phyloP scores from a whole-genome alignment of 345 rosid genomes.

The Murraya paniculata region DNA sequence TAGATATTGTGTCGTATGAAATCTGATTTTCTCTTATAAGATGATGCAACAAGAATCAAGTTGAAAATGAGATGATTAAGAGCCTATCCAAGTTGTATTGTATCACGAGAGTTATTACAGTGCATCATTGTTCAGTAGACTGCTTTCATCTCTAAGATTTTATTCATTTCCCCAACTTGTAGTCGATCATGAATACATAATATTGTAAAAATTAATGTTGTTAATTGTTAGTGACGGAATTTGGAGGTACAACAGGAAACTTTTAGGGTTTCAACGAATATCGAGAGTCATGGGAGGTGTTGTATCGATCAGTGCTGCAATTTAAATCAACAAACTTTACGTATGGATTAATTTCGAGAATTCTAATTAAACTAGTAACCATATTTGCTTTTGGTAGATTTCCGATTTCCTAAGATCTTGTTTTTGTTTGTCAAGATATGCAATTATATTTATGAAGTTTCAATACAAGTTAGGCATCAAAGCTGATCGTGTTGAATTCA shows the following conservation, averaged over 20 bases:
- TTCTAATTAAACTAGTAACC: not conserved
- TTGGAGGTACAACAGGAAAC: too few species aligned
- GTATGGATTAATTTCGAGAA: not conserved
- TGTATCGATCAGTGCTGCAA: too few species aligned
- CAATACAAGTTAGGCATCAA: not conserved
- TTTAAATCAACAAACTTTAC: too few species aligned
- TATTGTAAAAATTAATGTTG: too few species aligned
- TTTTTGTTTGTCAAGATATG: slow-evolving; percentile 10
- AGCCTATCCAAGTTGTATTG: not conserved
- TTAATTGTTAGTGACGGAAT: too few species aligned
- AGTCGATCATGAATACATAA: too few species aligned
- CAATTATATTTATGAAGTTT: not conserved
- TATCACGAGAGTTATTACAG: too few species aligned
- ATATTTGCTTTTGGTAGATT: slow-evolving; percentile 6
- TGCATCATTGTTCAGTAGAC: too few species aligned
- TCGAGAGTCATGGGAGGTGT: too few species aligned
- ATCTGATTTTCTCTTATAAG: slow-evolving; percentile 8
- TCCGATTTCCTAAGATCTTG: slow-evolving; percentile 19
- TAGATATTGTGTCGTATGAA: slow-evolving; percentile 15
- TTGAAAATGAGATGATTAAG: slow-evolving; percentile 22
- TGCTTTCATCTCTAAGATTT: too few species aligned
- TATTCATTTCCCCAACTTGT: too few species aligned
- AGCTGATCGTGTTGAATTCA: not conserved
- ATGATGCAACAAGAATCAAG: slow-evolving; percentile 6
- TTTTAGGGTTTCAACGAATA: too few species aligned